Conservation (phyloP, 306 rosid genomes). For the Hippophae tibetana region DNA sequence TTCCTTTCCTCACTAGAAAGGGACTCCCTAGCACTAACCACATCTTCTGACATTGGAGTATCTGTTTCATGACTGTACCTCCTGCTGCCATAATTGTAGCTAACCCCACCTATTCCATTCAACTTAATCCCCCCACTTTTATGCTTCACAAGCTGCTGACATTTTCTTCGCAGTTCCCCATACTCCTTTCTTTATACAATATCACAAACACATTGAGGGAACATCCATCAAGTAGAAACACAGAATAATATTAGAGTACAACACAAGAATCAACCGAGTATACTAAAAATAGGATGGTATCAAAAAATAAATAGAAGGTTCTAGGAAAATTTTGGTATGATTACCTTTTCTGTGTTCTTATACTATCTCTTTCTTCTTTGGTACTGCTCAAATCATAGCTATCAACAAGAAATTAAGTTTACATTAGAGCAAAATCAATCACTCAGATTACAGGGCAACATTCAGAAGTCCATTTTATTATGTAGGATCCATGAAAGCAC, state of each 20-base stretch:
- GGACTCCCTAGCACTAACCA: conserved; percentile 78
- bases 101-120: conserved; percentile 43
- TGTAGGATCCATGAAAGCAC: too few species aligned
- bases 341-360: conserved; percentile 68
- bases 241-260: conserved; percentile 1
- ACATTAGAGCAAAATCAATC: too few species aligned
- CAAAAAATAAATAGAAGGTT: conserved; percentile 10
- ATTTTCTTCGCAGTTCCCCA: conserved; percentile 70
- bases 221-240: conserved; percentile 8
- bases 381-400: conserved; percentile 79
- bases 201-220: neutral
- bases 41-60: conserved; percentile 94
- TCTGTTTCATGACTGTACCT: conserved; percentile 45
- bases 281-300: neutral
- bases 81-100: conserved; percentile 44
- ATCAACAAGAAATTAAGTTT: conserved; percentile 23
- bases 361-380: conserved; percentile 65
- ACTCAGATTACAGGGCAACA: too few species aligned
- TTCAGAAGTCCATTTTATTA: too few species aligned
- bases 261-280: neutral
- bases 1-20: conserved; percentile 81
- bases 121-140: conserved; percentile 44
- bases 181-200: conserved; percentile 65
- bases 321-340: conserved; percentile 5
- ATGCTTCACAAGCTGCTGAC: conserved; percentile 56